Evolutionary conservation across 805 yeast species (phyloP), one percentile per base, ranked within the genome.

Genomic region (Ogataea methanolica): DNA sequence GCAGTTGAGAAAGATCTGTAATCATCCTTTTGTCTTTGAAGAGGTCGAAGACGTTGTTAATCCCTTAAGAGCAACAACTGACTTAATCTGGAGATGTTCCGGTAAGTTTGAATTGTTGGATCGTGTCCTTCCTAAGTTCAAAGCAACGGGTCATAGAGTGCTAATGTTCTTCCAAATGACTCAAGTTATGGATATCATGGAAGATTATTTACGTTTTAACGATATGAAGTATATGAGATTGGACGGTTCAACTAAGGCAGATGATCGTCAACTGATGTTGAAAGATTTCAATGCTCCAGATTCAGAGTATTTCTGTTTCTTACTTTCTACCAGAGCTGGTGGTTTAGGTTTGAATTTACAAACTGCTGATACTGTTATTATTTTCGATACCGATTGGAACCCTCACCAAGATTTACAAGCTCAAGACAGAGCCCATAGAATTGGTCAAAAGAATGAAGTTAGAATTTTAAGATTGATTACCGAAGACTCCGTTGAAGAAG

Each of bases 331-430:
- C 0, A 82, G 95, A 74, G 95, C 95, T 45, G 95, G 95, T 76
- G 95, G 95, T 54, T 77, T 87, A 58, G 95, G 95, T 61, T 75
- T 87, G 60, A 87, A 87, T 66, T 78, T 87, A 64, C 95, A 87
- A 70, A 85, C 91, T 23, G 95, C 95, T 4, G 95, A 87, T 63
- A 87, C 95, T 0, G 95, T 87, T 49, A 81, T 87, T 53, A 87
- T 87, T 53, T 87, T 86, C 63, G 95, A 87, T 65, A 85, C 92
- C 15, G 95, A 87, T 70, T 87, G 95, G 95, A 87, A 87, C 62
- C 95, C 95, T 8, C 95, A 87, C 69, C 95, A 87, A 67, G 95
- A 87, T 80, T 78, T 87, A 61, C 95, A 87, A 65, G 95, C 94
- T 1, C 95, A 87, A 67, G 95, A 87, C 67, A 76, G 95, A 72